phyloP scores from a whole-genome alignment of 2,329 filamentous ascomycete species.

The Epichloe elymi region DNA sequence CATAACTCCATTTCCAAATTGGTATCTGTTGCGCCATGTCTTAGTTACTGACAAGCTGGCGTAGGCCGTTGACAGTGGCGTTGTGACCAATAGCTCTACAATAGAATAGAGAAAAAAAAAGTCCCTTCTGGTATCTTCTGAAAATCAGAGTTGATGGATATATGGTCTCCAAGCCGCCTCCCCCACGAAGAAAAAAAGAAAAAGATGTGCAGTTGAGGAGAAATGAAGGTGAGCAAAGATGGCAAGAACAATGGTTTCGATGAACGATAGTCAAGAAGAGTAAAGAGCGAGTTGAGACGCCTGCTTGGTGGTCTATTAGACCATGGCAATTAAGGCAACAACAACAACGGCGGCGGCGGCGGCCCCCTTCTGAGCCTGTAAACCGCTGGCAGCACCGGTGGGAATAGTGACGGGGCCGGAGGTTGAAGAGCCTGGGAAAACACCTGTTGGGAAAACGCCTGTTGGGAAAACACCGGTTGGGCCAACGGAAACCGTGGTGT shows the following conservation, averaged over 20 bases:
- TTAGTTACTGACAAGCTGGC: not conserved
- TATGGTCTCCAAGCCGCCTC: not conserved
- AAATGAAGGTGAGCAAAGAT: not conserved
- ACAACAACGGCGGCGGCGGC: constrained; percentile 26
- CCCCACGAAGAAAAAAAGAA: not conserved
- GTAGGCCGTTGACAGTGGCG: not conserved
- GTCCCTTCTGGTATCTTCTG: not conserved
- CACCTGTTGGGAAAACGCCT: not conserved
- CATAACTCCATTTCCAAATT: not conserved
- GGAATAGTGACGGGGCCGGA: constrained; percentile 11
- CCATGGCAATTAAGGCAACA: constrained; percentile 24
- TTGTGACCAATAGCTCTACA: not conserved
- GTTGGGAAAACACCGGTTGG: constrained; percentile 8
- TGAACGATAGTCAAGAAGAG: not conserved
- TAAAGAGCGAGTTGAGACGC: not conserved
- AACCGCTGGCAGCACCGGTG: constrained; percentile 20
- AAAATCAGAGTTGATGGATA: not conserved
- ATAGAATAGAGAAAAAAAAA: not conserved
- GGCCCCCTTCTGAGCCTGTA: constrained; percentile 27
- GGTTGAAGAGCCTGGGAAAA: constrained; percentile 7
- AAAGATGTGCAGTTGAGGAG: not conserved
- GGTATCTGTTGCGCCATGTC: constrained; percentile 2
- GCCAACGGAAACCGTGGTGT: constrained; percentile 13
- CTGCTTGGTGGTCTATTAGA: constrained; percentile 14
- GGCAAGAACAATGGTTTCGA: not conserved